Evolutionary conservation across 1,139 yeast species (phyloP).

Genomic region (Lodderomyces pseudojiufengensis): DNA sequence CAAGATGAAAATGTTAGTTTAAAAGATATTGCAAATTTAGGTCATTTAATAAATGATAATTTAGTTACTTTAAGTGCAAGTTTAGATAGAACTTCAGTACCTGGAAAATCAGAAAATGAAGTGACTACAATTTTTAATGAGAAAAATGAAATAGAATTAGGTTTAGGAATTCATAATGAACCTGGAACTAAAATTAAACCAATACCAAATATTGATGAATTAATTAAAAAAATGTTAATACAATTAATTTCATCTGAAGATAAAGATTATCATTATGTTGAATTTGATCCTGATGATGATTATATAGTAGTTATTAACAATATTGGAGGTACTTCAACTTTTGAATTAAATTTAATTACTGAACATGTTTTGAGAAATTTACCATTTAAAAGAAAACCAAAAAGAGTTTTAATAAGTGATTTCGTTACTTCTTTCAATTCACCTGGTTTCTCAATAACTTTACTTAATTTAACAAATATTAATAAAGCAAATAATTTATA

Average conservation of each 20-base stretch:
- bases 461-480: slow-evolving; percentile 57
- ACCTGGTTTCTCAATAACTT: slow-evolving; percentile 84
- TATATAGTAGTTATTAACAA: slow-evolving; percentile 70
- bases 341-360: slow-evolving; percentile 69
- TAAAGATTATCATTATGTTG: slow-evolving; percentile 66
- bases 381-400: slow-evolving; percentile 52
- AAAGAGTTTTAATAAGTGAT: slow-evolving; percentile 65
- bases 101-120: slow-evolving; percentile 63
- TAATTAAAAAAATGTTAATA: slow-evolving; percentile 52
- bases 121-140: slow-evolving; percentile 39
- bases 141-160: slow-evolving; percentile 71
- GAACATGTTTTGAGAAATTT: slow-evolving; percentile 44
- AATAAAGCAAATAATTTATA: slow-evolving; percentile 31
- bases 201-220: slow-evolving; percentile 60
- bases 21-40: slow-evolving; percentile 55
- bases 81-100: slow-evolving; percentile 84
- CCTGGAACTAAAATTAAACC: slow-evolving; percentile 77
- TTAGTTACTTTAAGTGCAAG: slow-evolving; percentile 88
- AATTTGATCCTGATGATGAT: slow-evolving; percentile 59
- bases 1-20: slow-evolving; percentile 30
- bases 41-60: slow-evolving; percentile 57
- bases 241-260: slow-evolving; percentile 53
- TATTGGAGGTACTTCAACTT: slow-evolving; percentile 79
- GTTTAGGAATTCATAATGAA: slow-evolving; percentile 95
- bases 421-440: slow-evolving; percentile 85